Evolutionary conservation across 441 rosid species (phyloP), one percentile per base, ranked within the genome.

Genomic region (Isatis lusitanica): DNA sequence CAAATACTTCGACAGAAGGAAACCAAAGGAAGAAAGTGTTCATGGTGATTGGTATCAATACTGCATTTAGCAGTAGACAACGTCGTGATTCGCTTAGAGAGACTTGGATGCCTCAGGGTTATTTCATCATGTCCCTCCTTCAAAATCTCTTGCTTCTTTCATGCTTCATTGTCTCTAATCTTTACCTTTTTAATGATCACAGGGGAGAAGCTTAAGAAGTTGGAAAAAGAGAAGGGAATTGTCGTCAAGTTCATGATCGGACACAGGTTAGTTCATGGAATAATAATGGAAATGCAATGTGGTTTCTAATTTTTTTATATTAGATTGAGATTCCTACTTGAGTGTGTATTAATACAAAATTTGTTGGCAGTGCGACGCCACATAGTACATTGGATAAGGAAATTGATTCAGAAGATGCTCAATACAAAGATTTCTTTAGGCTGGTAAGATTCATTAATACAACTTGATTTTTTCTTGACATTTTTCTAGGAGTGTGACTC

Each of bases 41-140:
- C 79, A 76, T 89, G 87, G 98, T 94, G 59, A 83, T 94, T 66
- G 98, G 98, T 66, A 90, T 94, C 52, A 94, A 94, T 59, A 90
- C 98, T 30, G 97, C 97, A 71, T 94, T 92, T 82, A 94, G 98
- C 64, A 89, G 97, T 81, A 83, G 97, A 80, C 86, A 80, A 84
- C 86, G 98, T 61, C 98, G 96, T 18, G 97, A 92, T 87, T 92
- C 97, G 13, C 84, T 94, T 46, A 79, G 98, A 82, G 96, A 85
- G 73, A 90, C 97, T 70, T 94, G 98, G 98, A 90, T 94, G 97
- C 97, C 98, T 82, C 97, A 84, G 70, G 98, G 97, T 94, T 63
- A 12, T 46, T 48, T 79, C 59, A 13, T 55, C 36, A 70, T 59
- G 39, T 68, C 10, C 68, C 36, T 74, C 71, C 31, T 39, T 73